Evolutionary conservation across 805 yeast species (phyloP).

Genomic region (Schizosaccharomyces japonicus): DNA sequence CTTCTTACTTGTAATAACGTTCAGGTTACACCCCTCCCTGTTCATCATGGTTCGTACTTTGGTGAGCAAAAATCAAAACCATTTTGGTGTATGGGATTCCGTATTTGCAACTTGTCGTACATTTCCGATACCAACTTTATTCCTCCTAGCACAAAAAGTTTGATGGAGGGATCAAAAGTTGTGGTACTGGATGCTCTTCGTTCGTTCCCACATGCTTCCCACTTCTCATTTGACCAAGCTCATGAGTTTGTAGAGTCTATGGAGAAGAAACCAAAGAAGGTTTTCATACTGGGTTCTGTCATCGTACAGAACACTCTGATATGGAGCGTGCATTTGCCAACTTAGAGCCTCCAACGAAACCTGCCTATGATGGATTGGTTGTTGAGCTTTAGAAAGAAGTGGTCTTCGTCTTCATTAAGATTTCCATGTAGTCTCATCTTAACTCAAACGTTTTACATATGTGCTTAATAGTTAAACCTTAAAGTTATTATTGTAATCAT

Average conservation of each 20-base stretch:
- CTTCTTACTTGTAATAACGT: background rate
- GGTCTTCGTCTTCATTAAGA: background rate
- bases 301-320: background rate
- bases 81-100: background rate
- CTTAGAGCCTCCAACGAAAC: background rate
- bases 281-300: constrained; percentile 1
- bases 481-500: no score
- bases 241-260: background rate
- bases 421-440: no score
- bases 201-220: constrained; percentile 1
- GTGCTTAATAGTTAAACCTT: no score
- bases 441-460: no score
- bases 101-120: constrained; percentile 1
- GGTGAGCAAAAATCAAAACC: background rate
- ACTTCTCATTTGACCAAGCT: constrained; percentile 4
- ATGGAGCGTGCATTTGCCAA: background rate
- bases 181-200: constrained; percentile 3
- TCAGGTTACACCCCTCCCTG: background rate
- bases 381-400: background rate
- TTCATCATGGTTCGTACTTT: constrained; percentile 2
- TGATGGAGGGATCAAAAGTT: constrained; percentile 1
- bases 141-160: background rate
- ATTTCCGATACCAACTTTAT: constrained; percentile 2
- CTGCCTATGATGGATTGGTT: background rate
- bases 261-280: background rate